phyloP scores from a whole-genome alignment of 208 protist species.

The Trypanosoma avium region DNA sequence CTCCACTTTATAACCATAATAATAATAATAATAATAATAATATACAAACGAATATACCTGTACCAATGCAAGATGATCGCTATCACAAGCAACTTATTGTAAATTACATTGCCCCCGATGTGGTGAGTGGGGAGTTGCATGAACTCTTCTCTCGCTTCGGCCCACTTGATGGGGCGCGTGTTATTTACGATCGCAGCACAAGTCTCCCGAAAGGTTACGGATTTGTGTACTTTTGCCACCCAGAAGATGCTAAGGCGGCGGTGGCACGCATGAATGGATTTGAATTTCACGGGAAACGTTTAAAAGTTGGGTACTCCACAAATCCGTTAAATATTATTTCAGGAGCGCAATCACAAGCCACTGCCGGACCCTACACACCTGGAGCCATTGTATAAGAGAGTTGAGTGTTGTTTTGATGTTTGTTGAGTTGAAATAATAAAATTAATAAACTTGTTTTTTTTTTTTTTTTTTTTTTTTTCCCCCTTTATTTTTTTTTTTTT shows the following conservation, averaged over 20 bases:
- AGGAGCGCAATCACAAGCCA: constrained; percentile 6
- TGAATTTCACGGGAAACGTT: constrained; percentile 69
- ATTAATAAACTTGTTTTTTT: background rate
- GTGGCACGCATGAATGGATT: constrained; percentile 67
- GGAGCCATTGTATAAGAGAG: background rate
- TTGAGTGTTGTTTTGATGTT: no score
- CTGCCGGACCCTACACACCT: background rate
- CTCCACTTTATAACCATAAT: no score
- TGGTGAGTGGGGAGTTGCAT: constrained; percentile 58
- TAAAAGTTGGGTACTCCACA: constrained; percentile 77
- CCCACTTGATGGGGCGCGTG: constrained; percentile 58
- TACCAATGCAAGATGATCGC: constrained; percentile 52
- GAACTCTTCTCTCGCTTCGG: constrained; percentile 71
- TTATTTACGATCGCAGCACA: constrained; percentile 78
- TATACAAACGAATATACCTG: constrained; percentile 32
- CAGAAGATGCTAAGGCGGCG: constrained; percentile 54
- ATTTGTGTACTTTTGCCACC: constrained; percentile 75
- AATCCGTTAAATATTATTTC: constrained; percentile 77
- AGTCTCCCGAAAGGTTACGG: constrained; percentile 65
- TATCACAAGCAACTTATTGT: constrained; percentile 82
- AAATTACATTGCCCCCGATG: constrained; percentile 73
- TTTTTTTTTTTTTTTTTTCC: background rate
- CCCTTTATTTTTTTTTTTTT: constrained; percentile 10
- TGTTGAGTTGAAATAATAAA: background rate
- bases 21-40: no score